phyloP scores from a whole-genome alignment of 257 asterid genomes.

The Lycium ferocissimum region DNA sequence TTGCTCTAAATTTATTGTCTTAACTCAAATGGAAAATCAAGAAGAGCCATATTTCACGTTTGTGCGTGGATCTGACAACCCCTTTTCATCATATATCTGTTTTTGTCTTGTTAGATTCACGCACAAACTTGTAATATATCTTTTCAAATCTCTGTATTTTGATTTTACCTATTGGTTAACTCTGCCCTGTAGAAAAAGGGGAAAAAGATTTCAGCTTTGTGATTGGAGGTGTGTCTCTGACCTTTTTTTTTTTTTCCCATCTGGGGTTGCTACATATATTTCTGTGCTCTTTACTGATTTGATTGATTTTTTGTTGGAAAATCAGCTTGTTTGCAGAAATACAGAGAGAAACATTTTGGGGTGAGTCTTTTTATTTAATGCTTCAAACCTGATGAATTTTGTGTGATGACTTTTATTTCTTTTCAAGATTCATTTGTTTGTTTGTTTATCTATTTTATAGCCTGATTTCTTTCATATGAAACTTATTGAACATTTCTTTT shows the following conservation, averaged over 20 bases:
- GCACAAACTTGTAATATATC: constrained; percentile 39
- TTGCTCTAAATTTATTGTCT: background rate
- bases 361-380: background rate
- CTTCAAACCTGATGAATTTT: no score
- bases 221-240: background rate
- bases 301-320: background rate
- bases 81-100: background rate
- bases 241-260: background rate
- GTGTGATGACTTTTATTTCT: no score
- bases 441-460: background rate
- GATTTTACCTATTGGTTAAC: background rate
- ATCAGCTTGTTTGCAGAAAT: background rate
- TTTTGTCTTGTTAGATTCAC: constrained; percentile 32
- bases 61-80: constrained; percentile 35
- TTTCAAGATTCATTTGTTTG: background rate
- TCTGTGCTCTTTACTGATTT: background rate
- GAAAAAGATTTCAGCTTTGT: background rate
- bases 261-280: background rate
- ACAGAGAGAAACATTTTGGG: background rate
- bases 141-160: background rate
- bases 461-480: background rate
- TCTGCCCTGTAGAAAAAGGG: background rate
- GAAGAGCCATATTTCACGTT: constrained; percentile 32
- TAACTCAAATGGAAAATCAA: background rate
- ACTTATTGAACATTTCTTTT: background rate